Percentiles rank a stretch among this genome's conserved stretches.
These are phyloP conservation scores for Speleostelium caveatum DNA, from an alignment of 78 protist genomes.

Conservation along the genomic window DNA sequence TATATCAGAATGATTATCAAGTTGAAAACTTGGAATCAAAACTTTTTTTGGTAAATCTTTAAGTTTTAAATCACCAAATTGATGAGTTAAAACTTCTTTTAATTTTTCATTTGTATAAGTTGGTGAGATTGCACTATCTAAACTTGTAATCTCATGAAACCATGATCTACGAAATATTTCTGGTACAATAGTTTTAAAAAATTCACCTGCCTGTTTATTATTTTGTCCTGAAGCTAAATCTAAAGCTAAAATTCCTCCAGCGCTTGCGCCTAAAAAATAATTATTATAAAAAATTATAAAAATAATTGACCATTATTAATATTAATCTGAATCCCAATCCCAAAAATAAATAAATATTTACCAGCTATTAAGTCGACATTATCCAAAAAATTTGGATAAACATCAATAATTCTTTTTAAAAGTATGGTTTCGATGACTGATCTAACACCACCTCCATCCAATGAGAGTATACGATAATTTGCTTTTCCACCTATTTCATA, in stretches of 20 bases:
- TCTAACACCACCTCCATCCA: slow-evolving; percentile 85
- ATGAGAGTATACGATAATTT: slow-evolving; percentile 62
- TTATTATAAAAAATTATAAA: no score
- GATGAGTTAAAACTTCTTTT: slow-evolving; percentile 13
- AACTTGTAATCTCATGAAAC: slow-evolving; percentile 45
- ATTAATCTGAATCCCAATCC: no score
- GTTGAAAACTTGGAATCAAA: slow-evolving; percentile 70
- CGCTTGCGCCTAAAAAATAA: no score
- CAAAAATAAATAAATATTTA: no score
- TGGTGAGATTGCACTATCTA: slow-evolving; percentile 62
- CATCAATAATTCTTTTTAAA: slow-evolving; percentile 48
- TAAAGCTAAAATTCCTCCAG: slow-evolving; percentile 77
- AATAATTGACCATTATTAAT: no score
- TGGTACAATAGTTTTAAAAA: slow-evolving; percentile 48
- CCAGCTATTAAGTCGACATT: slow-evolving; percentile 64
- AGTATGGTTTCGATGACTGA: slow-evolving; percentile 47
- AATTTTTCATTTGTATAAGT: slow-evolving; percentile 56
- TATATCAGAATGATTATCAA: slow-evolving; percentile 34
- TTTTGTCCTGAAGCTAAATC: slow-evolving; percentile 57
- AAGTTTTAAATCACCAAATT: slow-evolving; percentile 52
- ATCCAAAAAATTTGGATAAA: slow-evolving; percentile 71
- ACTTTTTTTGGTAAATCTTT: slow-evolving; percentile 57
- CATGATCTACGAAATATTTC: slow-evolving; percentile 52
- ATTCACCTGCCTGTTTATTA: slow-evolving; percentile 15
- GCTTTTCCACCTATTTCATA: no score